These are phyloP conservation scores for Blastobotrys indianensis DNA, from an alignment of 1,139 yeast species.

Conservation along the genomic window DNA sequence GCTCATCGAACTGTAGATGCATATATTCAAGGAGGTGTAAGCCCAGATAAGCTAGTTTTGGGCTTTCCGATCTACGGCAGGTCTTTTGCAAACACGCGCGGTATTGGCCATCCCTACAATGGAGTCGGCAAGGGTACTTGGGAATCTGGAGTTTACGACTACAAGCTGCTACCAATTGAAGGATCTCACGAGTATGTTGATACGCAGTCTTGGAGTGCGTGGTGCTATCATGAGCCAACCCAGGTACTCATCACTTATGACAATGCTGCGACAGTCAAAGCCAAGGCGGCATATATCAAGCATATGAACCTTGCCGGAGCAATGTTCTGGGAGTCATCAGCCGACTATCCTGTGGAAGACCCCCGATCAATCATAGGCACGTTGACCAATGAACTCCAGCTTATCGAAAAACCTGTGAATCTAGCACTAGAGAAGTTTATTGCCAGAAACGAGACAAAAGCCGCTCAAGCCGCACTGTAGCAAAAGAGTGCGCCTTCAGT, in stretches of 20 bases:
- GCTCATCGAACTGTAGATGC: slow-evolving; percentile 46
- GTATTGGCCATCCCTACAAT: slow-evolving; percentile 41
- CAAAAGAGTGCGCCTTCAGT: too few relatives aligned
- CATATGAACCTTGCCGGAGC: slow-evolving; percentile 63
- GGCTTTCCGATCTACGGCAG: slow-evolving; percentile 93
- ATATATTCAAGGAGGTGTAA: slow-evolving; percentile 42
- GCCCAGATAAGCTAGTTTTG: slow-evolving; percentile 51
- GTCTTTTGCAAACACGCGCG: slow-evolving; percentile 47
- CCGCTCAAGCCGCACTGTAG: too few relatives aligned
- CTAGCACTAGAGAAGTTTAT: slow-evolving; percentile 4
- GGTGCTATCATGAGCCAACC: slow-evolving; percentile 41
- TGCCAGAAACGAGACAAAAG: too few relatives aligned
- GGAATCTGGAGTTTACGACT: slow-evolving; percentile 48
- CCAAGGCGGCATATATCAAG: slow-evolving; percentile 56
- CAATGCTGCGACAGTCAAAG: slow-evolving; percentile 45
- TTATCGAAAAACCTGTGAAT: slow-evolving; percentile 16
- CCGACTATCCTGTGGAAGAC: slow-evolving; percentile 42
- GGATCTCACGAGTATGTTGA: slow-evolving; percentile 48
- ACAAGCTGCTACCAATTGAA: slow-evolving; percentile 46
- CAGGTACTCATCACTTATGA: slow-evolving; percentile 60
- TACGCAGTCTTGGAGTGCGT: slow-evolving; percentile 50
- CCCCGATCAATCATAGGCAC: slow-evolving; percentile 26
- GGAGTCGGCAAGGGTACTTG: slow-evolving; percentile 44
- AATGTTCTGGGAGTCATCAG: slow-evolving; percentile 93
- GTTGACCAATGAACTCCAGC: slow-evolving; percentile 21